phyloP scores from a whole-genome alignment of 352 stramenopile genomes.

The Phytophthora megakarya region DNA sequence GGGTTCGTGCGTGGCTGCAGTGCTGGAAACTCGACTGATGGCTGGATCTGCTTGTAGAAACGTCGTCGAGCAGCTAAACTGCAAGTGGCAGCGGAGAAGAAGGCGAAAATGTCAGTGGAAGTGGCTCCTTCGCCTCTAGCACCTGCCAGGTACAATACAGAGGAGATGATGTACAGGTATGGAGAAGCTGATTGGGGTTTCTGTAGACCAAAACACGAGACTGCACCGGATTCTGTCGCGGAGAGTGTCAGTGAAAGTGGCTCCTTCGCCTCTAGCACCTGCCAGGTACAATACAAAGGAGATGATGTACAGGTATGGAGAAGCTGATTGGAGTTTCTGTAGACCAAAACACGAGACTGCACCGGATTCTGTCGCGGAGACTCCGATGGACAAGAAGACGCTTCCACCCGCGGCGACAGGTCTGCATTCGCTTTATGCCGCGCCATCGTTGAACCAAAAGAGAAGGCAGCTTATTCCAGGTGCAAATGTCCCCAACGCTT shows the following conservation, averaged over 20 bases:
- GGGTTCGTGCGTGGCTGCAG: slow-evolving; percentile 45
- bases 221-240: no score
- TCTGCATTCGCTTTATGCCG: slow-evolving; percentile 49
- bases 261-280: slow-evolving; percentile 1
- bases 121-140: background rate
- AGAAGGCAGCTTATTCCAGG: slow-evolving; percentile 15
- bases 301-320: background rate
- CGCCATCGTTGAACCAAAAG: slow-evolving; percentile 25
- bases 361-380: background rate
- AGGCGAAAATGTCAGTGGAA: background rate
- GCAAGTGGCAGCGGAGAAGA: slow-evolving; percentile 35
- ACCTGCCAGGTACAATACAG: slow-evolving; percentile 17
- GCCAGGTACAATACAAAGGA: slow-evolving; percentile 15
- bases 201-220: no score
- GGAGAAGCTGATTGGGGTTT: slow-evolving; percentile 5
- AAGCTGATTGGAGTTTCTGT: no score
- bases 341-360: background rate
- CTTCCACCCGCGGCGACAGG: slow-evolving; percentile 17
- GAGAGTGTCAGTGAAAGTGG: background rate
- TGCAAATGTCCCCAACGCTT: slow-evolving; percentile 28
- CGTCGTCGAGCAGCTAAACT: slow-evolving; percentile 66
- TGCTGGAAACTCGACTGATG: slow-evolving; percentile 21
- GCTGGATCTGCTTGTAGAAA: slow-evolving; percentile 43
- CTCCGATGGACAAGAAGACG: background rate
- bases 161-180: background rate